These are phyloP conservation scores for Conoideocrella luteorostrata DNA, from an alignment of 2,329 filamentous ascomycete genomes.

Conservation along the genomic window DNA sequence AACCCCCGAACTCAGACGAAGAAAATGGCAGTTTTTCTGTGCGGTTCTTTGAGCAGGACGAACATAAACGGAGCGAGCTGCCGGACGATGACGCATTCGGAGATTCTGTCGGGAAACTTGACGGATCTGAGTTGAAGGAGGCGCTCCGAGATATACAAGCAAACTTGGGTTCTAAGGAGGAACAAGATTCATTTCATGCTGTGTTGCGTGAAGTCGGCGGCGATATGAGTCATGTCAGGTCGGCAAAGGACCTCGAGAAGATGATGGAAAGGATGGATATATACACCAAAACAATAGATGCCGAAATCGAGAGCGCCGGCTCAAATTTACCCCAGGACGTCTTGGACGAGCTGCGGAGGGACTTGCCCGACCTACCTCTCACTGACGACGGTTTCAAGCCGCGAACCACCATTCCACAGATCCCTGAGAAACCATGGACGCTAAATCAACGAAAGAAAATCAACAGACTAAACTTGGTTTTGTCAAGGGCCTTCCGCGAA, in stretches of 20 bases:
- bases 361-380: constrained; percentile 19
- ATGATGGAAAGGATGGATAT: constrained; percentile 26
- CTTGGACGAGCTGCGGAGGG: constrained; percentile 24
- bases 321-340: constrained; percentile 26
- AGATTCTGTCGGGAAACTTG: constrained; percentile 29
- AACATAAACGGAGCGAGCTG: constrained; percentile 30
- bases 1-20: constrained; percentile 13
- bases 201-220: constrained; percentile 28
- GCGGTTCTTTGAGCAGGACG: constrained; percentile 43
- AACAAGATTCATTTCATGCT: constrained; percentile 27
- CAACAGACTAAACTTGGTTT: constrained; percentile 26
- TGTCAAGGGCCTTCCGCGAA: constrained; percentile 23
- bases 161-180: constrained; percentile 28
- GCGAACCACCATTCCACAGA: constrained; percentile 23
- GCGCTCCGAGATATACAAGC: constrained; percentile 32
- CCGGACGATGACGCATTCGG: constrained; percentile 33
- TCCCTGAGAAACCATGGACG: constrained; percentile 30
- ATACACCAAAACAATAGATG: constrained; percentile 29
- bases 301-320: constrained; percentile 25
- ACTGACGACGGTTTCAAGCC: constrained; percentile 18
- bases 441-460: constrained; percentile 32
- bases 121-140: constrained; percentile 29
- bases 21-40: constrained; percentile 25
- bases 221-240: constrained; percentile 24
- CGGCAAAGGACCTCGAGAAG: constrained; percentile 27